These are phyloP conservation scores for Ustilago loliicola DNA, from an alignment of 1,284 basidiomycete species.

Conservation along the genomic window DNA sequence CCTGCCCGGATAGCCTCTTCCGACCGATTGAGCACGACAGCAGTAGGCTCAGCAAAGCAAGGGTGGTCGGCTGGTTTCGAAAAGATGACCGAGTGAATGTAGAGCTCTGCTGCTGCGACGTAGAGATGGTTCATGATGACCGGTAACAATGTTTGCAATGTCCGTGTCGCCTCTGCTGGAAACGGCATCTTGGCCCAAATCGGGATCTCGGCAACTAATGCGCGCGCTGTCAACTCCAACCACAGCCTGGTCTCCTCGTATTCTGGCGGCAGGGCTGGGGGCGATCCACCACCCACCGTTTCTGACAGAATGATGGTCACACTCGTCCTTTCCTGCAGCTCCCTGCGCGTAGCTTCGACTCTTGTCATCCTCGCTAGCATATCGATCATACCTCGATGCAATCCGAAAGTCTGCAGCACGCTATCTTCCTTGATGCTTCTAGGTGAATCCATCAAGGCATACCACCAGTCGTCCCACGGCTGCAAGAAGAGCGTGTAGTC, in stretches of 20 bases:
- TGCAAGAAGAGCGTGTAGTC: slow-evolving; percentile 48
- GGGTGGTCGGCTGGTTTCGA: slow-evolving; percentile 47
- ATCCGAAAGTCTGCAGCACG: slow-evolving; percentile 45
- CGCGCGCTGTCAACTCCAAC: slow-evolving; percentile 45
- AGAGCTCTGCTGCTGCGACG: slow-evolving; percentile 46
- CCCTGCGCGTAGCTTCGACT: slow-evolving; percentile 41
- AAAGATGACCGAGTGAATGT: slow-evolving; percentile 52
- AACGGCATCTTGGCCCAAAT: slow-evolving; percentile 49
- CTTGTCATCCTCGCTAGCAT: slow-evolving; percentile 50
- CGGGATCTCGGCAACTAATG: slow-evolving; percentile 41
- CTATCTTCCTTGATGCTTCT: slow-evolving; percentile 47
- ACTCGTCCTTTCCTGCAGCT: slow-evolving; percentile 37
- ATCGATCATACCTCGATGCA: slow-evolving; percentile 51
- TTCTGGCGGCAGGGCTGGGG: slow-evolving; percentile 40
- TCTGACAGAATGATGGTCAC: slow-evolving; percentile 48
- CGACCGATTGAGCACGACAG: slow-evolving; percentile 37
- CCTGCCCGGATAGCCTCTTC: slow-evolving; percentile 48
- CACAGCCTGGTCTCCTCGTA: slow-evolving; percentile 48
- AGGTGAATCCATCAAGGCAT: slow-evolving; percentile 44
- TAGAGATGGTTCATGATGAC: slow-evolving; percentile 51
- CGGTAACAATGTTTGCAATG: slow-evolving; percentile 32
- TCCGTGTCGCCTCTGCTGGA: slow-evolving; percentile 34
- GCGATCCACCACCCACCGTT: slow-evolving; percentile 26
- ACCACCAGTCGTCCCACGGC: slow-evolving; percentile 55
- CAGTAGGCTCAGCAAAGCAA: slow-evolving; percentile 37